phyloP scores from a whole-genome alignment of 768 basidiomycete genomes.

The Clathrus columnatus region DNA sequence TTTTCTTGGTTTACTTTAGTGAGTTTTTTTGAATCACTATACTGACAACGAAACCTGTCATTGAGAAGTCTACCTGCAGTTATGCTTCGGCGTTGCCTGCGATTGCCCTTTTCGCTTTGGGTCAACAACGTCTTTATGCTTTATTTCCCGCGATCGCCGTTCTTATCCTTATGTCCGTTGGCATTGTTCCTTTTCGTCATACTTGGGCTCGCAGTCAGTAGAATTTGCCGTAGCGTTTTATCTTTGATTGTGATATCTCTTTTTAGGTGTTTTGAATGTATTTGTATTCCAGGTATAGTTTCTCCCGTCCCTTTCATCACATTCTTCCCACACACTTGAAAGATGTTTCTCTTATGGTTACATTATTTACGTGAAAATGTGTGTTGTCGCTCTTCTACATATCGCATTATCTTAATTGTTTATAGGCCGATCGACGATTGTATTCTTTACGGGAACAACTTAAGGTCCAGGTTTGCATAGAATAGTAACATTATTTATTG shows the following conservation, averaged over 20 bases:
- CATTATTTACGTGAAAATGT: slow-evolving; percentile 12
- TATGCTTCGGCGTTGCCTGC: slow-evolving; percentile 7
- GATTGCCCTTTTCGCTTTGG: slow-evolving; percentile 9
- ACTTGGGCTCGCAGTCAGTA: slow-evolving; percentile 31
- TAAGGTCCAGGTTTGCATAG: slow-evolving; percentile 30
- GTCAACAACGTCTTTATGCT: slow-evolving; percentile 5
- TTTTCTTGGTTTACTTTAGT: slow-evolving; percentile 42
- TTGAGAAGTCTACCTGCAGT: neutral
- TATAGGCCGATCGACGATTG: slow-evolving; percentile 37
- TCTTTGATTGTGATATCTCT: neutral
- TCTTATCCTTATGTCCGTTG: slow-evolving; percentile 19
- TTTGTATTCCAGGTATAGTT: slow-evolving; percentile 28
- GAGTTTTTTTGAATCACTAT: slow-evolving; percentile 15
- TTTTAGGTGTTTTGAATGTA: slow-evolving; percentile 13
- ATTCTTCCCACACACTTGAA: neutral
- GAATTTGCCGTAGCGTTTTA: slow-evolving; percentile 24
- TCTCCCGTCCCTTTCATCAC: slow-evolving; percentile 6
- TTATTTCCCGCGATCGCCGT: slow-evolving; percentile 7
- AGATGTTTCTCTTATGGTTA: slow-evolving; percentile 9
- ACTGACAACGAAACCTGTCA: neutral
- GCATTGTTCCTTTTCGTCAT: slow-evolving; percentile 13
- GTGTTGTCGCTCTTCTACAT: neutral
- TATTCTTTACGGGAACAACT: slow-evolving; percentile 45
- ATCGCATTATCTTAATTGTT: neutral
- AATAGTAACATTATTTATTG: neutral